These are phyloP conservation scores for Ormosia emarginata DNA, from an alignment of 306 rosid genomes.

Conservation along the genomic window DNA sequence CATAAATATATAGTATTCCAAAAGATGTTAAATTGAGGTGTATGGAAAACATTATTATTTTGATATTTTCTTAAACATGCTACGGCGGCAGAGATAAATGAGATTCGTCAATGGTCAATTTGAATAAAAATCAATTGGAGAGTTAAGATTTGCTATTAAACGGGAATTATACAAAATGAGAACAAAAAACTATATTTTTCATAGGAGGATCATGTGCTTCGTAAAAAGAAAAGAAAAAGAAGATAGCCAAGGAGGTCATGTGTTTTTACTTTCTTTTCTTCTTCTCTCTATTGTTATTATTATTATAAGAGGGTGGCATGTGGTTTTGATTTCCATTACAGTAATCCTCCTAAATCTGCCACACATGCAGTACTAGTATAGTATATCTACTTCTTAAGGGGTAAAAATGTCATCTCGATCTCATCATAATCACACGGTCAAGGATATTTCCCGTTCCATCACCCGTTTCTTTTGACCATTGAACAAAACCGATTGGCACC, in stretches of 20 bases:
- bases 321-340: constrained; percentile 26
- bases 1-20: no score
- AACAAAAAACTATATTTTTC: constrained; percentile 21
- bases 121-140: neutral
- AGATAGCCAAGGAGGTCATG: constrained; percentile 21
- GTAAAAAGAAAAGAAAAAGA: neutral
- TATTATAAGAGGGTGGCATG: neutral
- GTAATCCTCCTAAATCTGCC: neutral
- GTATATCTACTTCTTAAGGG: neutral
- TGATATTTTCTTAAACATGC: neutral
- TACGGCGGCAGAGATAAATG: neutral
- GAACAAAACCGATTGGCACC: neutral
- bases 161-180: neutral
- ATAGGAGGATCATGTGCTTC: constrained; percentile 28
- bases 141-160: constrained; percentile 11
- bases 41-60: no score
- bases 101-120: neutral
- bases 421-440: neutral
- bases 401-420: neutral
- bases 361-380: neutral
- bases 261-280: constrained; percentile 15
- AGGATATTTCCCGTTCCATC: no score
- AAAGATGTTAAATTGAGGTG: no score
- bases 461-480: neutral
- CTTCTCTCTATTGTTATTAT: constrained; percentile 8